Conservation (phyloP, 106 monocot species). For the Platanthera guangdongensis region DNA sequence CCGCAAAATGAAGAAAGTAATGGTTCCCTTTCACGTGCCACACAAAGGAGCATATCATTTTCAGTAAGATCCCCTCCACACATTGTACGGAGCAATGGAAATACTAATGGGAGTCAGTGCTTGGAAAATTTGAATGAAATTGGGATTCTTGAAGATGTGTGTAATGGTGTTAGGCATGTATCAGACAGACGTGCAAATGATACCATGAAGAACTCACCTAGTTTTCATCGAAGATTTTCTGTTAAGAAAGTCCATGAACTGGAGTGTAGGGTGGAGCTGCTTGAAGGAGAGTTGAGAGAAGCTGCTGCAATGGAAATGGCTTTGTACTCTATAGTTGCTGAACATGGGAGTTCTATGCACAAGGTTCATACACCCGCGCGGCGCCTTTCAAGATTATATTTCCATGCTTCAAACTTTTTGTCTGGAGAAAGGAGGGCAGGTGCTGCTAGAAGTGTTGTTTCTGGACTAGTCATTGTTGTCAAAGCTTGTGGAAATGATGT, state of each 20-base stretch:
- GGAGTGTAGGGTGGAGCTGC: conserved; percentile 47
- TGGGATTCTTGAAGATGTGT: conserved; percentile 26
- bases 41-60: conserved; percentile 24
- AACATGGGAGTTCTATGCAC: conserved; percentile 78
- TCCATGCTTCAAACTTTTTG: conserved; percentile 41
- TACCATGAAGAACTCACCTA: conserved; percentile 21
- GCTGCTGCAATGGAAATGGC: conserved; percentile 69
- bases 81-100: neutral
- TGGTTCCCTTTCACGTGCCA: conserved; percentile 22
- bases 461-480: conserved; percentile 61
- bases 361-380: conserved; percentile 95
- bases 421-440: conserved; percentile 42
- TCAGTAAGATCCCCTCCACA: conserved; percentile 31
- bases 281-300: conserved; percentile 75
- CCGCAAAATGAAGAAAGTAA: conserved; percentile 14
- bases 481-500: conserved; percentile 94
- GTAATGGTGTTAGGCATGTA: conserved; percentile 3
- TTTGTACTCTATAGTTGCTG: conserved; percentile 68
- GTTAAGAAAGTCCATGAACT: conserved; percentile 47
- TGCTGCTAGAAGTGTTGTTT: conserved; percentile 55
- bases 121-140: conserved; percentile 68
- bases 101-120: conserved; percentile 10
- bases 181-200: neutral
- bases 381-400: conserved; percentile 69
- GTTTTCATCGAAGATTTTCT: conserved; percentile 17